Conservation (phyloP, 371 early-diverging fungal genomes). For the Neoconidiobolus thromboides region DNA sequence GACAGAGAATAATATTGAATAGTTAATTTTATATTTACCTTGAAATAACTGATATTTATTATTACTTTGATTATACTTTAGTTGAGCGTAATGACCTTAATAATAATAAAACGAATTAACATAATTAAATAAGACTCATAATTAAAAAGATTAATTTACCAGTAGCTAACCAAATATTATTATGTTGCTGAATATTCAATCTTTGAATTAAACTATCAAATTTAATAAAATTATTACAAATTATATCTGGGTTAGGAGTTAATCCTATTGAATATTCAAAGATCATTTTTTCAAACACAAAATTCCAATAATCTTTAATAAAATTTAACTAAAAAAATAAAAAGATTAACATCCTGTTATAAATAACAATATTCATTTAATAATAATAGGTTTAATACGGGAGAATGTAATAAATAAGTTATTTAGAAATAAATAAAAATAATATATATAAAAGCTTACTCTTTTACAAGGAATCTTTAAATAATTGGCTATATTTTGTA, state of each 20-base stretch:
- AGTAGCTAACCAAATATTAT: constrained; percentile 8
- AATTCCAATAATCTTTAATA: constrained; percentile 77
- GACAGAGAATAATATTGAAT: background rate
- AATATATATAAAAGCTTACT: constrained; percentile 8
- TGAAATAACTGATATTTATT: constrained; percentile 9
- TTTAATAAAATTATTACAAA: constrained; percentile 79
- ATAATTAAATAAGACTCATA: background rate
- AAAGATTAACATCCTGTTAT: too few relatives aligned
- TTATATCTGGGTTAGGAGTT: constrained; percentile 88
- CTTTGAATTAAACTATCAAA: constrained; percentile 49
- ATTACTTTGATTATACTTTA: constrained; percentile 9
- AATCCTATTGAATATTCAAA: constrained; percentile 43
- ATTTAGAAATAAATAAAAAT: background rate
- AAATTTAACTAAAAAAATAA: constrained; percentile 34
- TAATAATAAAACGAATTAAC: background rate
- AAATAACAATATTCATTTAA: too few relatives aligned
- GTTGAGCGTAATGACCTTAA: constrained; percentile 75
- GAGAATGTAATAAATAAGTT: too few relatives aligned
- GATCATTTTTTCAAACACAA: constrained; percentile 61
- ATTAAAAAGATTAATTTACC: constrained; percentile 1
- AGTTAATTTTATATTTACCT: background rate
- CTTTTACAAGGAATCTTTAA: constrained; percentile 41
- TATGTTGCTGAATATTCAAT: constrained; percentile 12
- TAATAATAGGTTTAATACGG: too few relatives aligned
- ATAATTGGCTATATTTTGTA: constrained; percentile 41